Conservation (phyloP, 768 basidiomycete genomes). For the Amanita jacksonii region DNA sequence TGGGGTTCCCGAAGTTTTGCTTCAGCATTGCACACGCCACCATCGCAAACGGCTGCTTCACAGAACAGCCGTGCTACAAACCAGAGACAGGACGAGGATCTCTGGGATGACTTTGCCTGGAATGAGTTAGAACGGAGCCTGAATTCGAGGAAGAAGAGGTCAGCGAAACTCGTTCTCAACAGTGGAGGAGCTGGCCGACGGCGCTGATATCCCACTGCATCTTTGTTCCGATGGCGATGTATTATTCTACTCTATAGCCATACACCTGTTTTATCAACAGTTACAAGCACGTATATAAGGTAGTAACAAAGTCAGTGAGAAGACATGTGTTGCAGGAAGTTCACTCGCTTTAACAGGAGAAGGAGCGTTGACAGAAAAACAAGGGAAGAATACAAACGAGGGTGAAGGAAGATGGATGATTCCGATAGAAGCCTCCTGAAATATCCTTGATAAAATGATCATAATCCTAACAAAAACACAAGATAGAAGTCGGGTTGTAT, state of each 20-base stretch:
- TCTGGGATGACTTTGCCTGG: constrained; percentile 77
- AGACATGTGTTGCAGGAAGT: background rate
- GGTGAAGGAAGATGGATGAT: no score
- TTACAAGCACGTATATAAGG: constrained; percentile 14
- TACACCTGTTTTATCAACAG: constrained; percentile 21
- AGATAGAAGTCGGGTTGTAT: no score
- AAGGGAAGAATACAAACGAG: background rate
- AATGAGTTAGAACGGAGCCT: constrained; percentile 64
- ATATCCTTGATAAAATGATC: no score
- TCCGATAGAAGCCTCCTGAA: no score
- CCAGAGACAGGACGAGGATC: constrained; percentile 38
- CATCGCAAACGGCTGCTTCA: constrained; percentile 16
- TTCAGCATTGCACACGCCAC: constrained; percentile 54
- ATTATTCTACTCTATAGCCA: constrained; percentile 5
- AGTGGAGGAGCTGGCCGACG: constrained; percentile 48
- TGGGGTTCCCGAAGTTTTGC: constrained; percentile 83
- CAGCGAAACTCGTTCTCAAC: constrained; percentile 58
- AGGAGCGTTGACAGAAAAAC: background rate
- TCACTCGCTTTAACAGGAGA: background rate
- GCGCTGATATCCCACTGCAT: constrained; percentile 20
- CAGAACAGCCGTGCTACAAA: constrained; percentile 9
- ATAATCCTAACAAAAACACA: no score
- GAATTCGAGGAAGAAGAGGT: constrained; percentile 46
- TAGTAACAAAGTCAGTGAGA: constrained; percentile 12
- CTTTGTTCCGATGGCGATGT: no score